These are phyloP conservation scores for Solanum sejunctum DNA, from an alignment of 257 asterid genomes.

Conservation along the genomic window DNA sequence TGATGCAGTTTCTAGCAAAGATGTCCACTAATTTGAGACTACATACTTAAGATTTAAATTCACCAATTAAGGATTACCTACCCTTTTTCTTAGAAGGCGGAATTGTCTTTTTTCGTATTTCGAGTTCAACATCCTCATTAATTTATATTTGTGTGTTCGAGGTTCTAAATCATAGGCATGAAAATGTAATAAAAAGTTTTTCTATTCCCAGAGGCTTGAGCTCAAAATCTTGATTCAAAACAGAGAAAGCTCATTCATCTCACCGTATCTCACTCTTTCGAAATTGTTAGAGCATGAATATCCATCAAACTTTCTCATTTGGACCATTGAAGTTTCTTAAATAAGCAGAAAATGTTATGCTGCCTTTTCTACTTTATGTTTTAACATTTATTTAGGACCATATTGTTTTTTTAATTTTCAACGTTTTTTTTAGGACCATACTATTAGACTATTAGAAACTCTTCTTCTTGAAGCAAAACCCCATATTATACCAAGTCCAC, in stretches of 20 bases:
- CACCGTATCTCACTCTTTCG: fast-evolving
- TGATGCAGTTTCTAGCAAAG: background rate
- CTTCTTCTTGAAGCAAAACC: background rate
- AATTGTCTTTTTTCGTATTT: background rate
- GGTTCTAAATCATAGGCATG: no score
- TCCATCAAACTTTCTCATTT: background rate
- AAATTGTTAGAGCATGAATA: background rate
- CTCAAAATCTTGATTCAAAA: background rate
- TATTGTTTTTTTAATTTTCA: background rate
- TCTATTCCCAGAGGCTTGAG: background rate
- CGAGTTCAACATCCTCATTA: background rate
- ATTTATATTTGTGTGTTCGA: background rate
- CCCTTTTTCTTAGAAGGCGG: background rate
- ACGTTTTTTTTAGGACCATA: background rate
- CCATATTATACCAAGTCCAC: background rate
- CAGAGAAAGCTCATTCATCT: background rate
- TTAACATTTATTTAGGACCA: background rate
- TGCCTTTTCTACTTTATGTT: background rate
- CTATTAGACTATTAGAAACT: background rate
- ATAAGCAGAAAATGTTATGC: background rate
- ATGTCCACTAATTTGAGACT: background rate
- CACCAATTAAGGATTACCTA: background rate
- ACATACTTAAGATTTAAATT: background rate
- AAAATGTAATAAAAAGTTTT: background rate
- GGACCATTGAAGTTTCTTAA: background rate